A percentile compares a stretch with the other conserved stretches of the same genome.
phyloP scores from a whole-genome alignment of 805 yeast genomes.

The Teunomyces tritomae region DNA sequence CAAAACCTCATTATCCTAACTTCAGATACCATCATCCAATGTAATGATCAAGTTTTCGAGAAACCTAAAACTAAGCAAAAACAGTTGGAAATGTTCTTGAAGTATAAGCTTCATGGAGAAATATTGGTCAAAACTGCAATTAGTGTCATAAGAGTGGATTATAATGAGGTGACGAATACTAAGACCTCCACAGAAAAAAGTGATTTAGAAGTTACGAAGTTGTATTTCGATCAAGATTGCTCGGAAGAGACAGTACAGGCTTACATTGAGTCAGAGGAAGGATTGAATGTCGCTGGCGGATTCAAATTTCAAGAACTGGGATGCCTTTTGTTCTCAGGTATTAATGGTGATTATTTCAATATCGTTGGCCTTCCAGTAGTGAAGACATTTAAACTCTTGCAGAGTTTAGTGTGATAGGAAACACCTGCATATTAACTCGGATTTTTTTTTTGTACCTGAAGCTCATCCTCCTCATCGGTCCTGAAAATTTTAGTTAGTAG shows the following conservation, averaged over 20 bases:
- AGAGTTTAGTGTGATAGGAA: not conserved
- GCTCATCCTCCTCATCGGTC: conserved; percentile 10
- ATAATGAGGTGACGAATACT: conserved; percentile 5
- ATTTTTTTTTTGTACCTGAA: not conserved
- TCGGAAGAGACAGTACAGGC: conserved; percentile 54
- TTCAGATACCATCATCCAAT: conserved; percentile 78
- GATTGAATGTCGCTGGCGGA: conserved; percentile 86
- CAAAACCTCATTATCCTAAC: conserved; percentile 39
- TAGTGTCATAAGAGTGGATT: conserved; percentile 18
- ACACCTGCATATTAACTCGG: conserved; percentile 1
- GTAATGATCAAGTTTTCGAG: conserved; percentile 63
- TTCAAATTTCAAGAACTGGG: conserved; percentile 79
- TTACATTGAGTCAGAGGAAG: conserved; percentile 74
- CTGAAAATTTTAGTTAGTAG: conserved; percentile 4
- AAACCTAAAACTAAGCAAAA: conserved; percentile 54
- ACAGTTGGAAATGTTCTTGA: conserved; percentile 29
- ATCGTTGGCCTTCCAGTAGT: conserved; percentile 84
- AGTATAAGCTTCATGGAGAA: conserved; percentile 18
- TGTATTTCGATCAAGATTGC: conserved; percentile 47
- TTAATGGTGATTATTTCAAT: conserved; percentile 81
- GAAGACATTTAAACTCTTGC: conserved; percentile 31
- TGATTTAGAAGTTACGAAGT: conserved; percentile 35
- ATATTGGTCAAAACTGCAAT: conserved; percentile 37
- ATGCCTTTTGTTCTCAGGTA: conserved; percentile 55
- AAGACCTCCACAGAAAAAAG: not conserved